Base-by-base conservation (phyloP, 2,329 filamentous ascomycete species). In the Neobulgaria alba region DNA sequence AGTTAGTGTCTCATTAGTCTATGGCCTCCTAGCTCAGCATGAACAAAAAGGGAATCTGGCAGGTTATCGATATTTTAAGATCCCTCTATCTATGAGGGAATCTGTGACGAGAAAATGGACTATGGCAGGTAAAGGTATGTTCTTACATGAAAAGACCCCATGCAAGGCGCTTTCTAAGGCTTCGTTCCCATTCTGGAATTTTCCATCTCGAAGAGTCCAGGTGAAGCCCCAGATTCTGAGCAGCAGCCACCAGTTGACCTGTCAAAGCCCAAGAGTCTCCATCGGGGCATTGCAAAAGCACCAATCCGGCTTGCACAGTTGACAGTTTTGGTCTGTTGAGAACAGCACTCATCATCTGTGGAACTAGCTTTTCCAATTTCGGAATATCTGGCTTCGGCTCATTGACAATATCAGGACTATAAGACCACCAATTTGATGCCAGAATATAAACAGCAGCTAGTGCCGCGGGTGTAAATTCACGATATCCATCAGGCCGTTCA, bases 201-300 rank as follows among this genome's bases (percentile, higher is more conserved):
- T 71, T 68, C 79, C 79, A 82, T 15, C 63, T 59, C 1, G 72
- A 71, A 49, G 75, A 79, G 52, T 82, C 77, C 1, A 79, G 64
- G 40, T 79, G 73, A 8, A 79, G 62, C 0, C 75, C 76, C 0
- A 79, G 61, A 32, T 75, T 70, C 50, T 79, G 74, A 0, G 69
- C 71, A 32, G 77, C 46, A 15, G 52, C 53, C 12, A 78, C 68
- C 3, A 76, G 58, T 43, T 75, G 71, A 2, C 69, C 65, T 1
- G 70, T 56, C 19, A 51, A 39, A 12, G 48, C 54, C 52, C 39
- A 63, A 46, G 53, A 54, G 21, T 54, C 49, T 10, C 52, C 52
- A 41, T 55, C 52, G 8, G 54, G 52, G 16, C 52, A 32, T 51
- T 76, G 73, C 10, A 73, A 64, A 7, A 77, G 61, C 4, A 76